Conservation (phyloP, 2,329 filamentous ascomycete species). For the Epichloe baconii region DNA sequence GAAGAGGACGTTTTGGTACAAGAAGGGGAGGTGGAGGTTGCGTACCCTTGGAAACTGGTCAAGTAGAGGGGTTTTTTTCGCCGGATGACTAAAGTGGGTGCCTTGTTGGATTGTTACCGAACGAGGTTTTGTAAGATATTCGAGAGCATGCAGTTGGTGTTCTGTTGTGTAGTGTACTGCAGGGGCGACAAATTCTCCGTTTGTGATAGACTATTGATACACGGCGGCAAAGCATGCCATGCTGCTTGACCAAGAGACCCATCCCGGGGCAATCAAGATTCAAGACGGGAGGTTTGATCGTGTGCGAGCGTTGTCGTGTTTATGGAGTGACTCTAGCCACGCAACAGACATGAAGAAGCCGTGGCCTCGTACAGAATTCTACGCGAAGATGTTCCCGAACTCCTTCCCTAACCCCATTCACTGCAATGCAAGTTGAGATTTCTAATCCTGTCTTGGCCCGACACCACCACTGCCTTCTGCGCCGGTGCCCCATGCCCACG, state of each 20-base stretch:
- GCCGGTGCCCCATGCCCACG: constrained; percentile 31
- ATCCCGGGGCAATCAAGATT: no score
- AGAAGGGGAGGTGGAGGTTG: constrained; percentile 64
- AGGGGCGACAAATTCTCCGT: background rate
- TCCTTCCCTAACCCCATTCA: constrained; percentile 14
- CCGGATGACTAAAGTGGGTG: no score
- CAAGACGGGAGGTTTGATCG: background rate
- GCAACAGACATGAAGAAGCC: background rate
- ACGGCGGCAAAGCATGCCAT: background rate
- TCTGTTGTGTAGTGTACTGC: background rate
- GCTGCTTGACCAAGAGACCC: background rate
- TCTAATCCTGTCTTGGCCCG: constrained; percentile 27
- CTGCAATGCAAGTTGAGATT: constrained; percentile 8
- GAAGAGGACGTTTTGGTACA: constrained; percentile 74
- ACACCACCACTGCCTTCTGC: constrained; percentile 17
- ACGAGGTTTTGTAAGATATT: background rate
- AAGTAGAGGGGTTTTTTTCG: constrained; percentile 7
- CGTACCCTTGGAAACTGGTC: constrained; percentile 42
- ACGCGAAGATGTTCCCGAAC: constrained; percentile 15
- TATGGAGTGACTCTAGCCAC: background rate
- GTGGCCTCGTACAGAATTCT: constrained; percentile 5
- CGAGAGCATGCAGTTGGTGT: background rate
- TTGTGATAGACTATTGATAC: background rate
- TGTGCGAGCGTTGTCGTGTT: background rate
- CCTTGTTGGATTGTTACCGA: background rate